Base-by-base conservation (phyloP, 495 filamentous ascomycete genomes). In the Aspergillus asperescens region DNA sequence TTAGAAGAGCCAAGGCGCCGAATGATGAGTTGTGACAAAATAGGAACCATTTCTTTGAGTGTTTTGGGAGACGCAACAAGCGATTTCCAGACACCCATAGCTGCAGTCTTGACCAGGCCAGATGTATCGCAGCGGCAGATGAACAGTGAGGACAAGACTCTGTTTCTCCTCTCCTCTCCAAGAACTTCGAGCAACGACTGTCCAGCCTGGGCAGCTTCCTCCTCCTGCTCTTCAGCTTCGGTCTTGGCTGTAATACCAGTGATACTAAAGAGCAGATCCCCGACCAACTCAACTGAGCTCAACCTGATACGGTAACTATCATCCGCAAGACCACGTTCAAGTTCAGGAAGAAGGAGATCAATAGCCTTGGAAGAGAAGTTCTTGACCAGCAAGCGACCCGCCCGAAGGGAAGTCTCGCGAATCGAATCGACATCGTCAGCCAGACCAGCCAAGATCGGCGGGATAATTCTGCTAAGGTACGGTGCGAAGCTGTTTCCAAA, bases 51-150 rank as follows among this genome's bases (percentile, higher is more conserved):
- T 60, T 98, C 93, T 68, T 95, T 95, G 57, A 98, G 82, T 18
- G 87, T 96, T 51, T 84, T 84, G 16, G 93, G 93, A 35, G 89
- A 91, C 55, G 93, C 88, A 22, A 98, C 93, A 57, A 98, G 76
- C 27, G 90, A 90, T 67, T 98, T 98, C 93, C 93, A 98, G 19
- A 98, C 91, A 61, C 76, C 81, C 61, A 97, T 83, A 10, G 93
- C 93, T 37, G 93, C 92, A 43, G 87, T 82, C 49, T 91, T 88
- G 50, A 98, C 93, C 40, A 94, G 76, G 45, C 87, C 89, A 24
- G 92, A 90, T 15, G 93, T 98, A 80, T 98, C 93, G 77, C 89
- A 94, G 48, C 94, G 87, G 73, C 94, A 97, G 60, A 98, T 94
- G 67, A 97, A 98, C 19, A 98, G 76, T 4, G 90, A 88, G 19